A percentile compares a stretch with the other conserved stretches of the same genome.
phyloP scores from a whole-genome alignment of 805 yeast genomes.

The Wickerhamomyces queroliae region DNA sequence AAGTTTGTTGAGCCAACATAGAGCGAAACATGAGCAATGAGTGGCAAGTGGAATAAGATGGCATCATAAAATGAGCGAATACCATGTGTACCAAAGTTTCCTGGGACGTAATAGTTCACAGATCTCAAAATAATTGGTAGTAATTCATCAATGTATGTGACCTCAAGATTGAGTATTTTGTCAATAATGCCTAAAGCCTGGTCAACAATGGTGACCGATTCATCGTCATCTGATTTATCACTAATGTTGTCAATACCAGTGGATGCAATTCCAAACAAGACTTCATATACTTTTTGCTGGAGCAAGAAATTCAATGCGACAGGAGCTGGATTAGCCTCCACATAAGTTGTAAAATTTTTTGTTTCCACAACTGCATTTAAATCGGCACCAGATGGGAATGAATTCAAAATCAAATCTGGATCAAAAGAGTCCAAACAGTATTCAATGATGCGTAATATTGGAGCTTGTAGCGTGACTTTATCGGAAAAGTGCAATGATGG shows the following conservation, averaged over 20 bases:
- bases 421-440: conserved; percentile 44
- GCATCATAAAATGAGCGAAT: conserved; percentile 65
- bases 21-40: conserved; percentile 68
- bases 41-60: conserved; percentile 60
- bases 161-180: conserved; percentile 46
- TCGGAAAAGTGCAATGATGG: conserved; percentile 30
- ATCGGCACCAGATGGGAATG: conserved; percentile 46
- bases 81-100: conserved; percentile 49
- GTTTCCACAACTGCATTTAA: conserved; percentile 42
- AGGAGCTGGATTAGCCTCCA: conserved; percentile 67
- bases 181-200: conserved; percentile 39
- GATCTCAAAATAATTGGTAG: conserved; percentile 42
- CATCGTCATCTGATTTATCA: conserved; percentile 30
- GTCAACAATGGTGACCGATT: conserved; percentile 31
- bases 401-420: conserved; percentile 43
- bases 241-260: conserved; percentile 54
- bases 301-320: conserved; percentile 58
- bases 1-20: conserved; percentile 58
- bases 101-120: conserved; percentile 24
- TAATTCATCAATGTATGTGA: conserved; percentile 49
- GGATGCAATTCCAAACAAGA: conserved; percentile 51
- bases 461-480: conserved; percentile 41
- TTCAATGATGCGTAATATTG: conserved; percentile 47
- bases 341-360: conserved; percentile 39
- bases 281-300: conserved; percentile 47